Evolutionary conservation across 1,139 yeast genomes (phyloP).

Genomic region (Groenewaldozyma sp.): DNA sequence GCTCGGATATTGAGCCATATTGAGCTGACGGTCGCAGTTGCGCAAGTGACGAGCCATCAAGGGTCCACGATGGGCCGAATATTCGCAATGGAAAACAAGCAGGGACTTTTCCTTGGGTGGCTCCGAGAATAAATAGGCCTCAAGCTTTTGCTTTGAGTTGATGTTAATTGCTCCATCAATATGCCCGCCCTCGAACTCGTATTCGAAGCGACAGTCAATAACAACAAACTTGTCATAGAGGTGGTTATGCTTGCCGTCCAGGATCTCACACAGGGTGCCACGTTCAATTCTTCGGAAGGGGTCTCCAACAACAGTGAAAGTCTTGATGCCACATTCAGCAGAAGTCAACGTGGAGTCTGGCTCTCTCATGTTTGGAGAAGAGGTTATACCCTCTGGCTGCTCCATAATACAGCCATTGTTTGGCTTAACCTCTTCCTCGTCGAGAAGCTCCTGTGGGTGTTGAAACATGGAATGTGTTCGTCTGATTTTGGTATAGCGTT

Average conservation of each 20-base stretch:
- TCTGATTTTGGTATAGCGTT: conserved; percentile 34
- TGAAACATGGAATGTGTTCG: conserved; percentile 64
- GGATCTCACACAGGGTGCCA: conserved; percentile 51
- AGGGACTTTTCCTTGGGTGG: conserved; percentile 33
- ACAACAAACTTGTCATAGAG: conserved; percentile 54
- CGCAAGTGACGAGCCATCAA: conserved; percentile 81
- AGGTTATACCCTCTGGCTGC: conserved; percentile 7
- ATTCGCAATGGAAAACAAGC: conserved; percentile 87
- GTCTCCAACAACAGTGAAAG: conserved; percentile 43
- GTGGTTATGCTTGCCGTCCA: conserved; percentile 46
- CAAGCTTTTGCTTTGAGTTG: conserved; percentile 60
- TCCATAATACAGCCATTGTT: conserved; percentile 6
- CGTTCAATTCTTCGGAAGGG: conserved; percentile 67
- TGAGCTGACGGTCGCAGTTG: conserved; percentile 67
- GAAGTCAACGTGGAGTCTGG: conserved; percentile 15
- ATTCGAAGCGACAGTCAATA: conserved; percentile 85
- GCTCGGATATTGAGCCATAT: conserved; percentile 67
- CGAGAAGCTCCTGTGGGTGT: conserved; percentile 32
- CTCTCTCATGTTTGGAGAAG: conserved; percentile 9
- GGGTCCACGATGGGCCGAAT: conserved; percentile 88
- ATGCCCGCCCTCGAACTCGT: conserved; percentile 91
- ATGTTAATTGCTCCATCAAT: conserved; percentile 74
- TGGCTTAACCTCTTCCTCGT: conserved; percentile 20
- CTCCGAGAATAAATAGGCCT: conserved; percentile 30
- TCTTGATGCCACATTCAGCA: conserved; percentile 21